Evolutionary conservation across 116 monocot species (phyloP), one percentile per base, ranked within the genome.

Genomic region (Trichopus zeylanicus): DNA sequence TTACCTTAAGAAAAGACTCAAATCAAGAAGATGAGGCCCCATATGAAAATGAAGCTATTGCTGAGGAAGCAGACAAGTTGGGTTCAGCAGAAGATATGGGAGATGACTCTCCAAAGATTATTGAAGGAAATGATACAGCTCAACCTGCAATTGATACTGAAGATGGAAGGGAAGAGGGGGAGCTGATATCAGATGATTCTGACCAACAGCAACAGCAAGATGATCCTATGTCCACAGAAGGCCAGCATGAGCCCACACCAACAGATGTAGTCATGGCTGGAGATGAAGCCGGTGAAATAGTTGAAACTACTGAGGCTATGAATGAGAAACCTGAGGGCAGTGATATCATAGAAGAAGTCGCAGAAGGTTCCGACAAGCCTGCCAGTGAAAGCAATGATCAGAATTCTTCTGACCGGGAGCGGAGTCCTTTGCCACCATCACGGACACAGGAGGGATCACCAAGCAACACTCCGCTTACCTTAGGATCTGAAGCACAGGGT

Each of bases 161-260:
- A 31, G 85, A 79, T 13, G 84, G 80, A 1, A 75, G 59, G 62
- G 85, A 98, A 54, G 98, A 98, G 60, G 98, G 92, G 1, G 98
- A 88, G 32, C 31, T 86, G 71, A 57, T 69, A 63, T 60, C 80
- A 2, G 88, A 84, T 46, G 82, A 85, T 12, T 63, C 57, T 3
- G 97, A 81, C 26, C 72, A 76, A 5, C 57, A 61, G 5, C 49
- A 49, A 22, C 49, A 49, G 22, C 49, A 49, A 31, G 74, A 84
- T 26, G 80, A 75, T 27, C 56, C 35, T 20, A 48, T 35, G n/a
- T 49, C 67, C 8, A 68, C 39, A 7, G 72, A 57, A 23, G 42
- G 29, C 18, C 48, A 55, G 4, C 57, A 59, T 53, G 83, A 87
- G 33, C 38, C 65, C 5, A 7, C 22, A 34, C 22, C 62, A 54